Percentiles rank a stretch among this genome's conserved stretches.
These are phyloP conservation scores for Chaetomium cochliodes DNA, from an alignment of 495 filamentous ascomycete species.

Conservation along the genomic window DNA sequence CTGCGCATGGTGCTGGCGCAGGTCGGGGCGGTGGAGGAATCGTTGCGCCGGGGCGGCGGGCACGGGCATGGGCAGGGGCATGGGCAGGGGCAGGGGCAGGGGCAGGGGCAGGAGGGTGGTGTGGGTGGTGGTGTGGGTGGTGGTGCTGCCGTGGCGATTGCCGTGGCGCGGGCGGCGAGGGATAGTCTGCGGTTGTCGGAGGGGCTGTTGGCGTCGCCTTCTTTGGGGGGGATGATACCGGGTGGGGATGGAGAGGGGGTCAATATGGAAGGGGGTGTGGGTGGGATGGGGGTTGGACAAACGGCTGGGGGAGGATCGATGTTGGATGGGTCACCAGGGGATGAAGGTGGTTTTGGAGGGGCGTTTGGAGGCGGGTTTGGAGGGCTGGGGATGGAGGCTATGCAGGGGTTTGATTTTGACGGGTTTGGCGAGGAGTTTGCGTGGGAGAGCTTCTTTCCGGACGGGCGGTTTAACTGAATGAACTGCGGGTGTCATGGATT, in stretches of 20 bases:
- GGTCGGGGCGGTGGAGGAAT: neutral
- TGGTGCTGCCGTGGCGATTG: neutral
- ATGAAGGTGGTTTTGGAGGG: neutral
- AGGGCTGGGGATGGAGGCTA: neutral
- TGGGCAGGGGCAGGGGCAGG: too few species aligned
- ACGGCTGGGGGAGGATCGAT: neutral
- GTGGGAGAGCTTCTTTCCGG: slow-evolving; percentile 7
- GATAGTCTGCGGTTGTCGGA: slow-evolving; percentile 2
- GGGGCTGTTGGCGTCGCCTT: neutral
- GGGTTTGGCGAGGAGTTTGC: slow-evolving; percentile 10
- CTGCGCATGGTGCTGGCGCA: slow-evolving; percentile 8
- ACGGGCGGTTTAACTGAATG: neutral
- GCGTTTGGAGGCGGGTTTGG: neutral
- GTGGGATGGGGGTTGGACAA: neutral
- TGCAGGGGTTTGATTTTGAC: slow-evolving; percentile 6
- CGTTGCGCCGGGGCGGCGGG: too few species aligned
- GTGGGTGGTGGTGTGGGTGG: too few species aligned
- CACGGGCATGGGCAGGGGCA: too few species aligned
- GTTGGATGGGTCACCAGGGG: neutral
- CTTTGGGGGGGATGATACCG: neutral
- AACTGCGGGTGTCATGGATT: too few species aligned
- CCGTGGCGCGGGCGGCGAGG: slow-evolving; percentile 3
- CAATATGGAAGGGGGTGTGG: neutral
- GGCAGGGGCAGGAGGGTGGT: too few species aligned
- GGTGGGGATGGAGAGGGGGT: neutral